phyloP scores from a whole-genome alignment of 2,329 filamentous ascomycete genomes.

The Salinomyces thailandicus region DNA sequence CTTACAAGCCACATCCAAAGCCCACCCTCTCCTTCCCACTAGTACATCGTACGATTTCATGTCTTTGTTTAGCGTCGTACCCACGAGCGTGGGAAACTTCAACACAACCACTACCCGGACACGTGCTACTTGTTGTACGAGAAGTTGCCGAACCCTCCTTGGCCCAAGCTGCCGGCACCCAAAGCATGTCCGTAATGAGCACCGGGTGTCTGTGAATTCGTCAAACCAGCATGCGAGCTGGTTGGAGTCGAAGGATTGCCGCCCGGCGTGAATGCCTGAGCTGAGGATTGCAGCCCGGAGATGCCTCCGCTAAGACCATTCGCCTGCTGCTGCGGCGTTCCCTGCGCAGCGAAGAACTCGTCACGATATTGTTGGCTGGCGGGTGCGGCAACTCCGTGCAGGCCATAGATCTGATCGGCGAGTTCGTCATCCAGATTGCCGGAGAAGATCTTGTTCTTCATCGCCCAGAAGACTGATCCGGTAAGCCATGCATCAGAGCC shows the following conservation, averaged over 20 bases:
- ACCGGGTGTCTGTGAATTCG: slow-evolving; percentile 31
- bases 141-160: slow-evolving; percentile 55
- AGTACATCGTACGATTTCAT: no score
- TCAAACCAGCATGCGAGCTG: slow-evolving; percentile 41
- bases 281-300: slow-evolving; percentile 19
- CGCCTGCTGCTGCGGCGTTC: slow-evolving; percentile 21
- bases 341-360: slow-evolving; percentile 35
- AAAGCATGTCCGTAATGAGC: slow-evolving; percentile 7
- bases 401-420: slow-evolving; percentile 87
- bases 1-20: no score
- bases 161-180: slow-evolving; percentile 47
- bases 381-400: slow-evolving; percentile 52
- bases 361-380: slow-evolving; percentile 44
- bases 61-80: no score
- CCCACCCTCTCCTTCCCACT: no score
- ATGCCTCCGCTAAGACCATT: slow-evolving; percentile 9
- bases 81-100: no score
- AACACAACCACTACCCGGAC: no score
- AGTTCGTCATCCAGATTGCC: slow-evolving; percentile 66
- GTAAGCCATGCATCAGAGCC: slow-evolving; percentile 90
- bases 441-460: slow-evolving; percentile 79
- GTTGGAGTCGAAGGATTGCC: slow-evolving; percentile 57
- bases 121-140: slow-evolving; percentile 3
- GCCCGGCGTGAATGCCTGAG: slow-evolving; percentile 28
- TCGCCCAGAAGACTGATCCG: slow-evolving; percentile 87